phyloP scores from a whole-genome alignment of 768 basidiomycete genomes.

The Paxillus rubicundulus region DNA sequence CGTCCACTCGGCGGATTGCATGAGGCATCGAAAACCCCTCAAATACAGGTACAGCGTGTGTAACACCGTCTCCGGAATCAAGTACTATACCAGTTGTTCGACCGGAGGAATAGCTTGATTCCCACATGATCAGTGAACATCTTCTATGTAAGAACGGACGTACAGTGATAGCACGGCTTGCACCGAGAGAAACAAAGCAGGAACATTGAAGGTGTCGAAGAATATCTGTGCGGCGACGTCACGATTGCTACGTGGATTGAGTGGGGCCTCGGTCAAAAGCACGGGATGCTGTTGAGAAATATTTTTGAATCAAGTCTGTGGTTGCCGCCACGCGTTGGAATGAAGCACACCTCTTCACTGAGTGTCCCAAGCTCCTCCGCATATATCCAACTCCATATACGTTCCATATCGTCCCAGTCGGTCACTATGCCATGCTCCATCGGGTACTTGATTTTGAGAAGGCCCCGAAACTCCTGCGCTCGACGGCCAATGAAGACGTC shows the following conservation, averaged over 20 bases:
- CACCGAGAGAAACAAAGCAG: constrained; percentile 93
- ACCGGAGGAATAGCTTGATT: constrained; percentile 89
- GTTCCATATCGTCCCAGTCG: constrained; percentile 99
- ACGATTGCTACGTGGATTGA: constrained; percentile 95
- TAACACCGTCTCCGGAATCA: constrained; percentile 98
- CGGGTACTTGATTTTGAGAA: constrained; percentile 97
- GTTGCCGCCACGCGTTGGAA: neutral
- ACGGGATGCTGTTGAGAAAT: constrained; percentile 79
- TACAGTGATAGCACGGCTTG: constrained; percentile 96
- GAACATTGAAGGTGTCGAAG: constrained; percentile 99
- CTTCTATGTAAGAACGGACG: constrained; percentile 31
- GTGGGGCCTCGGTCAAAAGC: constrained; percentile 92
- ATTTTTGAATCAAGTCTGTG: constrained; percentile 3
- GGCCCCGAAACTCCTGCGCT: constrained; percentile 93
- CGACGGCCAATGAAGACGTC: constrained; percentile 94
- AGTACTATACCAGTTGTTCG: constrained; percentile 99
- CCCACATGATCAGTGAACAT: constrained; percentile 11
- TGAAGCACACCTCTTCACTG: constrained; percentile 82
- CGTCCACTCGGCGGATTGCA: constrained; percentile 92
- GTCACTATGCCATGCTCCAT: constrained; percentile 99
- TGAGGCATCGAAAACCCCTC: constrained; percentile 99
- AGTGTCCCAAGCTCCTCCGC: constrained; percentile 92
- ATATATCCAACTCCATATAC: constrained; percentile 98
- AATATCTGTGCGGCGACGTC: constrained; percentile 98
- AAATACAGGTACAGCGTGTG: constrained; percentile 97